Percentiles rank a stretch among this genome's conserved stretches.
These are phyloP conservation scores for Artemisia argyi DNA, from an alignment of 129 eudicot species.

Conservation along the genomic window DNA sequence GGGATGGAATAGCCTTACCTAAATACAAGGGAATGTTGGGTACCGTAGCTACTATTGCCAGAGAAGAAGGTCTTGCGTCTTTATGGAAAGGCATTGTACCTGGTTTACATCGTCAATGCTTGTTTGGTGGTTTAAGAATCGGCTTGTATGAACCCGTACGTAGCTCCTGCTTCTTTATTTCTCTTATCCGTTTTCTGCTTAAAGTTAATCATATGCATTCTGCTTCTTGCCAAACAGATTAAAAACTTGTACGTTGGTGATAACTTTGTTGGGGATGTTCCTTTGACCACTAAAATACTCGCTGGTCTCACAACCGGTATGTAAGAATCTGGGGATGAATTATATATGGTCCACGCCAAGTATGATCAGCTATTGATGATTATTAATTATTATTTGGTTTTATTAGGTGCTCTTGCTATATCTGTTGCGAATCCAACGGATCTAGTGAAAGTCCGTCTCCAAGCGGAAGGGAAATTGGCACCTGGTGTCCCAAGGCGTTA, in stretches of 20 bases:
- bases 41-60: constrained; percentile 87
- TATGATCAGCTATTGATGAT: background rate
- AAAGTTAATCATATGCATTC: background rate
- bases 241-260: constrained; percentile 74
- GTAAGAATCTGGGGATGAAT: constrained; percentile 20
- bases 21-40: constrained; percentile 81
- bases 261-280: constrained; percentile 81
- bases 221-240: constrained; percentile 43
- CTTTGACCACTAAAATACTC: constrained; percentile 73
- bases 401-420: constrained; percentile 66
- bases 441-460: constrained; percentile 87
- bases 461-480: constrained; percentile 81
- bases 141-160: constrained; percentile 90
- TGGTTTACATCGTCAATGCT: constrained; percentile 85
- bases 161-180: background rate
- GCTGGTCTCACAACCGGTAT: constrained; percentile 87
- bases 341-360: background rate
- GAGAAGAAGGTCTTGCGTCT: constrained; percentile 80
- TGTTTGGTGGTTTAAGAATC: constrained; percentile 82
- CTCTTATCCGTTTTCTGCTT: background rate
- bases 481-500: constrained; percentile 87
- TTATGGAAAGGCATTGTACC: constrained; percentile 95
- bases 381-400: background rate
- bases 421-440: constrained; percentile 81
- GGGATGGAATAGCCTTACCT: constrained; percentile 62